Conservation (phyloP, 2,329 filamentous ascomycete species). For the Aspergillus sojae region DNA sequence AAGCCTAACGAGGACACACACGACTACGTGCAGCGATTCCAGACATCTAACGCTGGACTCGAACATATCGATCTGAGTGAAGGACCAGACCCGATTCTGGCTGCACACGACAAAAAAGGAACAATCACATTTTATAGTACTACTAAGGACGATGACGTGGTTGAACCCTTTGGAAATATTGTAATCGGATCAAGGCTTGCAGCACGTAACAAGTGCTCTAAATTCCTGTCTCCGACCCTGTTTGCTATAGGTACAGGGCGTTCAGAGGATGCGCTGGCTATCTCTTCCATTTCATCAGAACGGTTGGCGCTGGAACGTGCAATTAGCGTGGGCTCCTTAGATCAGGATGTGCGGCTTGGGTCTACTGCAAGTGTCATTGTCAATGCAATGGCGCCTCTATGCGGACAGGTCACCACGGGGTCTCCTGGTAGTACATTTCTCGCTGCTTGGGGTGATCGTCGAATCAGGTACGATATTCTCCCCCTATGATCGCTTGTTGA, state of each 20-base stretch:
- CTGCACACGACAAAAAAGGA: conserved; percentile 54
- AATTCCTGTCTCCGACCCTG: conserved; percentile 53
- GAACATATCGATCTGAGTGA: conserved; percentile 52
- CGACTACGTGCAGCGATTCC: conserved; percentile 43
- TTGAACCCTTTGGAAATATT: conserved; percentile 41
- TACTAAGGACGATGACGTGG: conserved; percentile 31
- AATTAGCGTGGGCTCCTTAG: conserved; percentile 43
- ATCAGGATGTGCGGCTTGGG: conserved; percentile 26
- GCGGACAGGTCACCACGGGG: conserved; percentile 23
- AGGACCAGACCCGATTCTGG: conserved; percentile 49
- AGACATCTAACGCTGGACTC: conserved; percentile 49
- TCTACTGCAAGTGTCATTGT: conserved; percentile 29
- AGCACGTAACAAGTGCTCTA: conserved; percentile 52
- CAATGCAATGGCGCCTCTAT: conserved; percentile 42
- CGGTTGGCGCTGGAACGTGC: conserved; percentile 42
- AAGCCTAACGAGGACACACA: conserved; percentile 32
- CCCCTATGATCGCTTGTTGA: neutral
- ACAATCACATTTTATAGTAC: conserved; percentile 52
- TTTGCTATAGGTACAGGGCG: conserved; percentile 56
- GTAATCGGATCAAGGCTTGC: conserved; percentile 20
- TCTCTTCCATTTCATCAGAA: conserved; percentile 54
- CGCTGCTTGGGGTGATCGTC: conserved; percentile 62
- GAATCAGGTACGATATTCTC: conserved; percentile 41
- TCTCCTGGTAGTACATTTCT: conserved; percentile 57
- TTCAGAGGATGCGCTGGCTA: conserved; percentile 47